Evolutionary conservation across 148 eudicot genomes (phyloP), one percentile per base, ranked within the genome.

Genomic region (Cornus kousa): DNA sequence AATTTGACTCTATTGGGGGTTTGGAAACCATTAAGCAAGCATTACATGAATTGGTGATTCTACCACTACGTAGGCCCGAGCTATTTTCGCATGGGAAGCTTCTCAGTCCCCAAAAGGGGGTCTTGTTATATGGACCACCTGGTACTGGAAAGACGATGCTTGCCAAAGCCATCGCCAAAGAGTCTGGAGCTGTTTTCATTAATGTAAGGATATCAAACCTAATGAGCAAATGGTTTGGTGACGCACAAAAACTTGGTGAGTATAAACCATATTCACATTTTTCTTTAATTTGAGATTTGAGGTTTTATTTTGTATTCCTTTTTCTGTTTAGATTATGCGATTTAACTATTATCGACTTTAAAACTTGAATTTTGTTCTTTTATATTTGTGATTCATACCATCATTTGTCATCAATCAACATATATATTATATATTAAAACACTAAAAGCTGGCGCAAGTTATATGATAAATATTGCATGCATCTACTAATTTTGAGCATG

Each of bases 201-300:
- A 93, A 96, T 80, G 95, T 96, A 84, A 93, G 90, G 83, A 77
- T 96, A 80, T 89, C 98, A 35, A 94, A 96, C 82, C 83, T 93
- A 71, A 96, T 96, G 99, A 96, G 99, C 88, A 96, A 96, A 81
- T 96, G 98, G 97, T 96, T 96, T 77, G 99, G 98, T 35, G 99
- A 96, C 87, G 98, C 99, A 7, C 99, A 93, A 76, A 96, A 96
- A 77, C 93, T 96, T 71, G 98, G 99, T 96, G 73, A 80, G 95
- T 87, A 10, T 72, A 74, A 72, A 43, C 70, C 57, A 43, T 48
- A 5, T 31, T 77, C 46, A 48, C 48, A 33, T 0, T 60, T 73
- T 43, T 67, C 59, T 53, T 43, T 6, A 7, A 43, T 43, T 43
- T 53, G 59, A 53, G 59, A 43, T 53, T 53, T 12, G 59, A 53